Evolutionary conservation across 129 eudicot genomes (phyloP).

Genomic region (Scalesia atractyloides): DNA sequence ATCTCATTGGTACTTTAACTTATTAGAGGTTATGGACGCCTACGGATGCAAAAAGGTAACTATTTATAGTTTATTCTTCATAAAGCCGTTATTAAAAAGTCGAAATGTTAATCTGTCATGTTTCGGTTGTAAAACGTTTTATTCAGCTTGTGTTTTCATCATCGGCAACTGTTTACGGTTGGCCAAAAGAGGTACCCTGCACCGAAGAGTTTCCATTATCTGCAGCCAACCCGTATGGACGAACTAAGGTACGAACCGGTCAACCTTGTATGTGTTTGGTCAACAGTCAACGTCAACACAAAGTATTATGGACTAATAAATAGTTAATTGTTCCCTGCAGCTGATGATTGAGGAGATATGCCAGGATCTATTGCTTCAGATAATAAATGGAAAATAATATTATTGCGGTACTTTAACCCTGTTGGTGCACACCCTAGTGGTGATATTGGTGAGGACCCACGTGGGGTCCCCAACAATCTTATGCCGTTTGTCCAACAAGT

Average conservation of each 20-base stretch:
- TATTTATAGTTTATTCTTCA: constrained; percentile 11
- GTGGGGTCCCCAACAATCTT: constrained; percentile 92
- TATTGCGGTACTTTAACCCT: constrained; percentile 93
- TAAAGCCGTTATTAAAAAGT: background rate
- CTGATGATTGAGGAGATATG: constrained; percentile 96
- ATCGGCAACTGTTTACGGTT: constrained; percentile 86
- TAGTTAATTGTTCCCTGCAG: constrained; percentile 37
- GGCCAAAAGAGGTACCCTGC: constrained; percentile 91
- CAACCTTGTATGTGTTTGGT: background rate
- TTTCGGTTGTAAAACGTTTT: constrained; percentile 19
- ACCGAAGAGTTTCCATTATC: constrained; percentile 76
- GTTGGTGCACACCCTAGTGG: constrained; percentile 99
- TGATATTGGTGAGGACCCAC: constrained; percentile 91
- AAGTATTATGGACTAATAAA: constrained; percentile 9
- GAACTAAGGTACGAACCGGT: constrained; percentile 66
- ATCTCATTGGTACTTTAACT: constrained; percentile 75
- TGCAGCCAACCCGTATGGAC: constrained; percentile 89
- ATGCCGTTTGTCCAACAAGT: constrained; percentile 99
- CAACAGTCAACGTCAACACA: constrained; percentile 23
- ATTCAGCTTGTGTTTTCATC: constrained; percentile 83
- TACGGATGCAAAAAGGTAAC: constrained; percentile 86
- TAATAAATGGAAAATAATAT: constrained; percentile 73
- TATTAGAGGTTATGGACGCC: constrained; percentile 90
- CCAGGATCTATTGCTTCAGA: constrained; percentile 71
- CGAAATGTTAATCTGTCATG: background rate